These are phyloP conservation scores for Pythium aristosporum DNA, from an alignment of 352 stramenopile genomes.

Conservation along the genomic window DNA sequence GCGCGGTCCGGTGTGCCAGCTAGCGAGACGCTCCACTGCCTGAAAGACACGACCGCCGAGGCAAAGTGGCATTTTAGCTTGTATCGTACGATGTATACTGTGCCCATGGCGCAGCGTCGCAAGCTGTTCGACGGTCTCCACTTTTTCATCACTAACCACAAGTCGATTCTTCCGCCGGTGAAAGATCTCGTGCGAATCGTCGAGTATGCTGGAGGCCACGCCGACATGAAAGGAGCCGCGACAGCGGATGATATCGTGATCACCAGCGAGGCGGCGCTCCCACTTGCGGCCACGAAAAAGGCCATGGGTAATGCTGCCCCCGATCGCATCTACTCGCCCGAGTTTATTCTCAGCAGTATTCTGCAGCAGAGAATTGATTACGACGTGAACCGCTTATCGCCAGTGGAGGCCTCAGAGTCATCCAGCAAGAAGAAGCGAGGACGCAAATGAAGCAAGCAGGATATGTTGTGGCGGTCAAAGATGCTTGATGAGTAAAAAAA, in stretches of 20 bases:
- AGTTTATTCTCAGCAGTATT: slow-evolving; percentile 46
- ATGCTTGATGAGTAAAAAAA: slow-evolving; percentile 13
- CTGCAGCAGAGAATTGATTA: slow-evolving; percentile 42
- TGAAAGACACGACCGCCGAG: slow-evolving; percentile 43
- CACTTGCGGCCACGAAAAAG: slow-evolving; percentile 34
- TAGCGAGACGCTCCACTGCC: slow-evolving; percentile 34
- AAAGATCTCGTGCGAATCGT: slow-evolving; percentile 38
- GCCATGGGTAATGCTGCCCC: slow-evolving; percentile 19
- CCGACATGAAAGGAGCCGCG: slow-evolving; percentile 44
- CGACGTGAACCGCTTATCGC: slow-evolving; percentile 24
- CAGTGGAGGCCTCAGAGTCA: not conserved
- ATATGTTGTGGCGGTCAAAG: not conserved
- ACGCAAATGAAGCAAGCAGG: slow-evolving; percentile 4
- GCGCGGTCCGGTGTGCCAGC: slow-evolving; percentile 26
- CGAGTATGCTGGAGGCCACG: slow-evolving; percentile 44
- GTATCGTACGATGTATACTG: slow-evolving; percentile 46
- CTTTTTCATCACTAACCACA: slow-evolving; percentile 55
- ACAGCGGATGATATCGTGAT: slow-evolving; percentile 41
- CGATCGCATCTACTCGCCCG: slow-evolving; percentile 35
- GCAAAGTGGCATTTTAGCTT: slow-evolving; percentile 51
- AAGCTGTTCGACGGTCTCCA: slow-evolving; percentile 31
- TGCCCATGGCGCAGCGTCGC: slow-evolving; percentile 24
- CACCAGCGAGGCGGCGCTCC: slow-evolving; percentile 38
- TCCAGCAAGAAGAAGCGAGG: slow-evolving; percentile 23
- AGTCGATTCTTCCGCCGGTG: slow-evolving; percentile 30